Evolutionary conservation across 2,329 filamentous ascomycete species (phyloP).

Genomic region (Endoconidiophora laricicola): DNA sequence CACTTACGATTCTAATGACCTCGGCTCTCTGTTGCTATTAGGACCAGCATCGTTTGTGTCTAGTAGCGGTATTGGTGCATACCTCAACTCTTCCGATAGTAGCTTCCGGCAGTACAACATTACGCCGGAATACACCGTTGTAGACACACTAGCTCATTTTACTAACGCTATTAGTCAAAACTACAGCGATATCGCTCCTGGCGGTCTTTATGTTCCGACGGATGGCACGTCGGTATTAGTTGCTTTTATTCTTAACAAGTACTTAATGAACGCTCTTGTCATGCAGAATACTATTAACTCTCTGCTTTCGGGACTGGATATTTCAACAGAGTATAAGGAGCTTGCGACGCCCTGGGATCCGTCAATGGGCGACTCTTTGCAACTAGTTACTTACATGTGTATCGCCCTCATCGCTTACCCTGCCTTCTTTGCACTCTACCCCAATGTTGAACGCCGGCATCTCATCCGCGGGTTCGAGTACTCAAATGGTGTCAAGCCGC

Average conservation of each 20-base stretch:
- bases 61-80: constrained; percentile 1
- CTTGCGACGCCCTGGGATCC: constrained; percentile 63
- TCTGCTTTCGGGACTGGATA: constrained; percentile 49
- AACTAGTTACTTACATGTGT: constrained; percentile 67
- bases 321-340: constrained; percentile 53
- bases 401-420: constrained; percentile 65
- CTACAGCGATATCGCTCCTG: constrained; percentile 54
- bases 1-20: constrained; percentile 21
- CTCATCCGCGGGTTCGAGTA: constrained; percentile 77
- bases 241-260: constrained; percentile 51
- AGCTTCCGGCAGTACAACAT: constrained; percentile 10
- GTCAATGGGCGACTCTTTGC: constrained; percentile 53
- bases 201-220: constrained; percentile 58
- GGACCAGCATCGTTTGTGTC: constrained; percentile 4
- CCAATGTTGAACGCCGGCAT: constrained; percentile 63
- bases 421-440: constrained; percentile 77
- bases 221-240: constrained; percentile 46
- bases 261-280: constrained; percentile 40
- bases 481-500: constrained; percentile 71
- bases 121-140: constrained; percentile 19
- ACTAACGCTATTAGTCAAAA: constrained; percentile 44
- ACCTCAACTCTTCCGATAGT: constrained; percentile 5
- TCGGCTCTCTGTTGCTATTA: constrained; percentile 14
- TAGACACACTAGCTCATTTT: constrained; percentile 50
- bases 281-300: constrained; percentile 50